Evolutionary conservation across 306 rosid species (phyloP).

Genomic region (Styphnolobium japonicum): DNA sequence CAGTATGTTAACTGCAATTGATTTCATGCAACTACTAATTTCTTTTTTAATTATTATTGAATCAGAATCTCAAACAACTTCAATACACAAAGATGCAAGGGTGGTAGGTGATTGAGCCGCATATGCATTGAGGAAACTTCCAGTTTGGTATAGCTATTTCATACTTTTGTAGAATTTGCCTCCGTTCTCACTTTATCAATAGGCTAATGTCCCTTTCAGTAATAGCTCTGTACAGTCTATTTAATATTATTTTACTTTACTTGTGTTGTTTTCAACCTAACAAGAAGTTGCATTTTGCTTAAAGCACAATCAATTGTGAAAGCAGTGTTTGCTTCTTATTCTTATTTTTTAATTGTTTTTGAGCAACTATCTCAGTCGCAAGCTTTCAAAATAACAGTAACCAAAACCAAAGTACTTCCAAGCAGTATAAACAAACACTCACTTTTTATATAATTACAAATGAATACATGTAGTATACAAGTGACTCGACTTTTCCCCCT

Average conservation of each 20-base stretch:
- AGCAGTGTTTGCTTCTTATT: conserved; percentile 14
- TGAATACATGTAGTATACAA: conserved; percentile 71
- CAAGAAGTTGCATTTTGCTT: conserved; percentile 38
- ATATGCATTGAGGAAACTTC: background rate
- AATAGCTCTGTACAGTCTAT: background rate
- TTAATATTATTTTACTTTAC: conserved; percentile 21
- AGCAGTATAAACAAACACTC: conserved; percentile 57
- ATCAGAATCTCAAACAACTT: background rate
- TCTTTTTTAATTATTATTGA: background rate
- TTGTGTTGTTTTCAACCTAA: conserved; percentile 31
- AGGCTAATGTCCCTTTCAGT: background rate
- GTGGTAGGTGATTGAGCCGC: background rate
- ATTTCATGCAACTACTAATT: background rate
- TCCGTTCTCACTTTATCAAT: background rate
- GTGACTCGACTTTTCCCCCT: conserved; percentile 49
- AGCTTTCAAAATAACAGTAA: background rate
- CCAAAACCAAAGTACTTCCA: conserved; percentile 8
- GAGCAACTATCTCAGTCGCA: background rate
- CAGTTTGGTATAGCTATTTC: background rate
- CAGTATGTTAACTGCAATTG: background rate
- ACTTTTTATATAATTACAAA: conserved; percentile 70
- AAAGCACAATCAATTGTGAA: conserved; percentile 40
- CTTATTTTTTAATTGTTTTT: background rate
- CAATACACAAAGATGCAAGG: background rate
- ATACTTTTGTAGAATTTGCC: background rate